Base-by-base conservation (phyloP, 495 filamentous ascomycete genomes). In the Penicillium coprophilum region DNA sequence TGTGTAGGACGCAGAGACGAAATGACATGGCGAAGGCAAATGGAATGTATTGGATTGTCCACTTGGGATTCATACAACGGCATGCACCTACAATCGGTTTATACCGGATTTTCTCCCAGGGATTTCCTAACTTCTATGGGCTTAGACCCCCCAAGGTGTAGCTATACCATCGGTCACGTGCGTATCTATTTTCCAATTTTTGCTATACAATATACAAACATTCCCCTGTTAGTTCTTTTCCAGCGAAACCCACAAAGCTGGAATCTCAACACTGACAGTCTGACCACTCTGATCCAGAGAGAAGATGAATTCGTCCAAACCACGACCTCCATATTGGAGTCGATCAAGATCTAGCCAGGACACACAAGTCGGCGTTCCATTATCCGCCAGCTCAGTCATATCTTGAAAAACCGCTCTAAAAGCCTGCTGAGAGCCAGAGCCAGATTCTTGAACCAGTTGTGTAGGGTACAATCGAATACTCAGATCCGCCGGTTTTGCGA, bases 261-360 rank as follows among this genome's bases (percentile, higher is more conserved):
- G 31, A 34, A 34, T 34, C 31, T 34, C 31, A 34, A 84, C 65
- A 30, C 72, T 69, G 32, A 71, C 56, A 49, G 75, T 77, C 47
- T 62, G 72, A 12, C 75, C 78, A 12, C 64, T 55, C 4, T 11
- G 43, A 47, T 71, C 71, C 12, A 81, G n/a, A 8, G 64, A 64
- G 54, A 84, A 83, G 8, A 80, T 61, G 56, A 84, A 80, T 68
- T 78, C 70, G 55, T 83, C 81, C 19, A 84, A 57, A 44, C 72
- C 69, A 52, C 65, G 66, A 15, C 70, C 68, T 19, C 71, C 73
- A 50, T 74, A 81, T 47, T 70, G 67, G 0, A 68, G 66, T 32
- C 62, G 61, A 57, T 80, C 82, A 43, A 83, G 67, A 23, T 62
- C 63, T 11, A 75, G 67, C 80, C 80, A 82, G 7, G 76, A 76